Evolutionary conservation across 805 yeast genomes (phyloP).

Genomic region (Ogataea naganishii): DNA sequence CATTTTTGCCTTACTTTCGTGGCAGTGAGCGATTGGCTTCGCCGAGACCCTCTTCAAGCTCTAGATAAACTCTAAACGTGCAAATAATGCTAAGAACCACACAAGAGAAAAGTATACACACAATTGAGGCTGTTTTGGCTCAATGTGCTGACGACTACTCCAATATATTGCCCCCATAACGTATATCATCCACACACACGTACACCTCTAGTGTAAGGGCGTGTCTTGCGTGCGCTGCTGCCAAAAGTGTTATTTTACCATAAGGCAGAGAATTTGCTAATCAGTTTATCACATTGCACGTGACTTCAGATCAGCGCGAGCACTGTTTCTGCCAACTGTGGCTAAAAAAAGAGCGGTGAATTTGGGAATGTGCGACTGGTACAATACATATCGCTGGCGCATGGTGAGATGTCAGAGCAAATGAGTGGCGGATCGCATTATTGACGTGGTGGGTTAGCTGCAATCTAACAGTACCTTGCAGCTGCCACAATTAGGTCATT

Average conservation of each 20-base stretch:
- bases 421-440: no score
- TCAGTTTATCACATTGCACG: not conserved
- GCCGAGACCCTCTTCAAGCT: not conserved
- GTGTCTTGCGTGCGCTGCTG: not conserved
- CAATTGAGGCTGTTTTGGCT: constrained; percentile 8
- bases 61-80: constrained; percentile 7
- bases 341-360: no score
- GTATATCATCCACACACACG: not conserved
- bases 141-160: not conserved
- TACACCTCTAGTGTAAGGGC: no score
- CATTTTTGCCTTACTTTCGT: no score
- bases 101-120: constrained; percentile 6
- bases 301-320: constrained; percentile 1
- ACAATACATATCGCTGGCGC: no score
- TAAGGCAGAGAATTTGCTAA: not conserved
- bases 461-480: no score
- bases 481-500: no score
- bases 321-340: no score
- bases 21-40: not conserved
- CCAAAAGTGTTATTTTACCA: not conserved
- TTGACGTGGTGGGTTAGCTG: no score
- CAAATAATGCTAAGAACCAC: constrained; percentile 1
- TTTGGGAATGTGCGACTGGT: no score
- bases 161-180: not conserved
- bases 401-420: no score